Evolutionary conservation across 495 filamentous ascomycete genomes (phyloP).

Genomic region (Schizothecium vesticola): DNA sequence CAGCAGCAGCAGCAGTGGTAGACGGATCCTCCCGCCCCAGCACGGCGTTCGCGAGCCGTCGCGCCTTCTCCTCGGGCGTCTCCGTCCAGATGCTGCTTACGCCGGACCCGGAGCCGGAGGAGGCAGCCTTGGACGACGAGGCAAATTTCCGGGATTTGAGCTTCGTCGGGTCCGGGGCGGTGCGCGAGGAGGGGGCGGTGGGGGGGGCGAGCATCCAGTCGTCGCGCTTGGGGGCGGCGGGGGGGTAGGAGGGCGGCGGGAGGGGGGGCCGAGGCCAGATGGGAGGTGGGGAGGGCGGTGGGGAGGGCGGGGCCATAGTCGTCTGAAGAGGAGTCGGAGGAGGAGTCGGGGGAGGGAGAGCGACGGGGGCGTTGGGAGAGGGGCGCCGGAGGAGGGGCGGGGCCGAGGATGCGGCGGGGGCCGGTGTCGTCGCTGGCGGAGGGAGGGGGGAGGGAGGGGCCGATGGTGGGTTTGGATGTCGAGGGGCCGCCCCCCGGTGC

Average conservation of each 20-base stretch:
- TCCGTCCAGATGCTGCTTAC: slow-evolving; percentile 79
- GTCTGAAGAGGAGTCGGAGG: slow-evolving; percentile 29
- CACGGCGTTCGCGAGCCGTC: slow-evolving; percentile 76
- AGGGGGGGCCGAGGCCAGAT: slow-evolving; percentile 17
- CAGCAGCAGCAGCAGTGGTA: neutral
- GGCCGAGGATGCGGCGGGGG: slow-evolving; percentile 39
- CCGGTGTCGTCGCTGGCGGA: slow-evolving; percentile 3
- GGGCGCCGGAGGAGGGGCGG: slow-evolving; percentile 38
- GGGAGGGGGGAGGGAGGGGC: slow-evolving; percentile 23
- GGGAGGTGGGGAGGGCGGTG: slow-evolving; percentile 15
- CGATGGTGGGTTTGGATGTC: slow-evolving; percentile 16
- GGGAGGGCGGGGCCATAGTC: slow-evolving; percentile 75
- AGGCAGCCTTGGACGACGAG: slow-evolving; percentile 10
- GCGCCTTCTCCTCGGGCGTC: slow-evolving; percentile 80
- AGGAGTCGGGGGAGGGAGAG: slow-evolving; percentile 31
- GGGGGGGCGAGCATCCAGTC: slow-evolving; percentile 95
- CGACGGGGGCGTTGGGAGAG: slow-evolving; percentile 39
- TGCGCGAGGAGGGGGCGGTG: slow-evolving; percentile 52
- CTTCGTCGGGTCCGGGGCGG: slow-evolving; percentile 71
- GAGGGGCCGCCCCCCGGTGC: slow-evolving; percentile 15
- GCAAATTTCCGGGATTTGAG: slow-evolving; percentile 77
- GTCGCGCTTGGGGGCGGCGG: slow-evolving; percentile 54
- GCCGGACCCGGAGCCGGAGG: slow-evolving; percentile 33
- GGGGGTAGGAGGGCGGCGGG: slow-evolving; percentile 12
- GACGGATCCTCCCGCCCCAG: slow-evolving; percentile 56